Base-by-base conservation (phyloP, 495 filamentous ascomycete species). In the Cercophora samala region DNA sequence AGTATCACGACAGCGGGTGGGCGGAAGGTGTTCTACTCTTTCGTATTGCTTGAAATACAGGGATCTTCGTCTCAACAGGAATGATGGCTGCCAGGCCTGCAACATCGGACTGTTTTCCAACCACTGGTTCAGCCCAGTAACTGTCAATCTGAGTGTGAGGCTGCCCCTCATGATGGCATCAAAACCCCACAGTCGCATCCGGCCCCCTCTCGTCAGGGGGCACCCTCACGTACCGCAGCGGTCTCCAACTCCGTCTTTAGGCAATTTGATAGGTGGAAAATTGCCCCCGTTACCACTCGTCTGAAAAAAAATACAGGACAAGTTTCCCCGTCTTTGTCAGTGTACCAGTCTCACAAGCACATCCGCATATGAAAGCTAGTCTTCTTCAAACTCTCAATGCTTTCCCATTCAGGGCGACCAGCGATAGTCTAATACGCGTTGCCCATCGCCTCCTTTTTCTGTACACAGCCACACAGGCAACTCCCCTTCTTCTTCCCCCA, bases 221-320 rank as follows among this genome's bases (percentile, higher is more conserved):
- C 25, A 59, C 26, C 37, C 46, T 19, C 23, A 5, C 17, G 5
- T 37, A 42, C 5, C n/a, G n/a, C 37, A 1, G 37, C 37, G 15
- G 37, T 46, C 37, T 46, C 37, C 37, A 46, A 46, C 15, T 3
- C 15, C 37, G 37, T 46, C 37, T 46, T 46, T 46, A 46, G 37
- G 37, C 37, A 46, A 8, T 32, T 19, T 56, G 60, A 69, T 69
- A 64, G 68, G 68, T 66, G 68, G 68, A 66, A 69, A 66, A 69
- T 26, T 66, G 60, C 5, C 46, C 46, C 60, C 55, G 53, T 51
- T 24, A 6, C 22, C 19, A 54, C 21, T 18, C 9, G 15, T 11
- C 8, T 18, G 51, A 26, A 9, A 29, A 9, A 29, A 25, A 23
- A 25, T 60, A 23, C 29, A 23, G 65, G 58, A n/a, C 21, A 53